Conservation (phyloP, 2,329 filamentous ascomycete species). For the Calonectria hongkongensis region DNA sequence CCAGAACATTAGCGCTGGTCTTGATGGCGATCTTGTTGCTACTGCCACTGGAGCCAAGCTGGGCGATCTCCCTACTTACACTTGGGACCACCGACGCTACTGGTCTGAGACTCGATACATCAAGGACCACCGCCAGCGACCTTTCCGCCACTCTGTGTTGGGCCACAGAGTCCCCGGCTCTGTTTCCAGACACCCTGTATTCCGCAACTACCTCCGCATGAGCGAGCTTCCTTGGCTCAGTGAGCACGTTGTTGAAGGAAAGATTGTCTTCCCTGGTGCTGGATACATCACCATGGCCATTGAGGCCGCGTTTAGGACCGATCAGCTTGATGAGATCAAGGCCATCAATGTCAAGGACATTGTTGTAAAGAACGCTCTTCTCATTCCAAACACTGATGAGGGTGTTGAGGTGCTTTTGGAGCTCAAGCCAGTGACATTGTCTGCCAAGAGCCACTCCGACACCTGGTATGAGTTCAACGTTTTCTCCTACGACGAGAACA, state of each 20-base stretch:
- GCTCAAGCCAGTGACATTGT: conserved; percentile 47
- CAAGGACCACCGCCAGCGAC: conserved; percentile 49
- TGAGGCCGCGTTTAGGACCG: conserved; percentile 51
- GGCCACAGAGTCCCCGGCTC: conserved; percentile 45
- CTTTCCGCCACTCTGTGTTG: conserved; percentile 55
- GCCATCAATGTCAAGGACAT: conserved; percentile 47
- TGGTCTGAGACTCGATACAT: conserved; percentile 53
- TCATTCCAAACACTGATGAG: conserved; percentile 49
- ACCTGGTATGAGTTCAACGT: conserved; percentile 53
- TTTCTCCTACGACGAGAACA: conserved; percentile 53
- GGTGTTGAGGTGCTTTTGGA: conserved; percentile 52
- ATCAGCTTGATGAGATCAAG: conserved; percentile 42
- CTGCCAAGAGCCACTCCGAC: conserved; percentile 48
- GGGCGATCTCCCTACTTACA: conserved; percentile 52
- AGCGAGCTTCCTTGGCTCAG: conserved; percentile 59
- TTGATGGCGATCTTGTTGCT: conserved; percentile 40
- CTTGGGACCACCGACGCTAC: conserved; percentile 58
- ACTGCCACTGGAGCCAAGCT: conserved; percentile 42
- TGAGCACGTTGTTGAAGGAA: conserved; percentile 57
- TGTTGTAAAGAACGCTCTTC: conserved; percentile 50
- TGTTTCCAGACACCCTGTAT: conserved; percentile 54
- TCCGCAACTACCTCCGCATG: conserved; percentile 58
- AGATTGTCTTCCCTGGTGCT: conserved; percentile 59
- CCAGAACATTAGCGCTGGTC: conserved; percentile 47
- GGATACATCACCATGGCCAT: conserved; percentile 60